Base-by-base conservation (phyloP, 495 filamentous ascomycete species). In the Penicillium antarcticum region DNA sequence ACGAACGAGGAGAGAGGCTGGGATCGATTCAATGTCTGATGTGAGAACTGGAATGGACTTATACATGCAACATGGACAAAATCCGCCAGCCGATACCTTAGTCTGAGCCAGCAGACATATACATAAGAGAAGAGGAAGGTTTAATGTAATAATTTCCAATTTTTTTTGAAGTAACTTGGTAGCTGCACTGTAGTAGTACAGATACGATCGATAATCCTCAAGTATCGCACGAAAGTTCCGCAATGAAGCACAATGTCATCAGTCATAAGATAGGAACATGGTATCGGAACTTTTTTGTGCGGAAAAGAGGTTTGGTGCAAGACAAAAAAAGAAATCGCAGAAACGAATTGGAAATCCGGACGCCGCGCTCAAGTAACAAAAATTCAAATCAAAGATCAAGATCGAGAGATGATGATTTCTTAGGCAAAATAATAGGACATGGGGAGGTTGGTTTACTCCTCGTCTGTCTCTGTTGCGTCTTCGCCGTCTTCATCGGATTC, bases 391-490 rank as follows among this genome's bases (percentile, higher is more conserved):
- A 34, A 16, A 45, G 11, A 40, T 45, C 35, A 32, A 32, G 16
- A 4, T 29, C 26, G 9, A 6, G 9, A 29, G 2, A 9, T n/a
- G 21, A 26, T 42, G 32, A 42, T 41, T 51, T 35, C 10, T 21
- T n/a, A 10, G 26, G 7, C 46, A 42, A 33, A 34, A 12, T 39
- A 34, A 43, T 5, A 47, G 39, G 24, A 45, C 37, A 35, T 26
- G 31, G 18, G 12, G 9, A 29, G 26, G 9, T 29, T 29, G 26
- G 6, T 34, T 55, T 43, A 61, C 33, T 76, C 73, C 23, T 74
- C 66, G 45, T 77, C 73, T 13, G 72, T 74, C 29, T 57, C 70
- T 0, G 70, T 70, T 24, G 39, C 58, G 42, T 68, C 68, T 32
- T 71, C 65, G 39, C 69, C 55, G 13, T 63, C 66, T 9, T 66